These are phyloP conservation scores for Ganoderma lingzhi DNA, from an alignment of 1,284 basidiomycete species.

Conservation along the genomic window DNA sequence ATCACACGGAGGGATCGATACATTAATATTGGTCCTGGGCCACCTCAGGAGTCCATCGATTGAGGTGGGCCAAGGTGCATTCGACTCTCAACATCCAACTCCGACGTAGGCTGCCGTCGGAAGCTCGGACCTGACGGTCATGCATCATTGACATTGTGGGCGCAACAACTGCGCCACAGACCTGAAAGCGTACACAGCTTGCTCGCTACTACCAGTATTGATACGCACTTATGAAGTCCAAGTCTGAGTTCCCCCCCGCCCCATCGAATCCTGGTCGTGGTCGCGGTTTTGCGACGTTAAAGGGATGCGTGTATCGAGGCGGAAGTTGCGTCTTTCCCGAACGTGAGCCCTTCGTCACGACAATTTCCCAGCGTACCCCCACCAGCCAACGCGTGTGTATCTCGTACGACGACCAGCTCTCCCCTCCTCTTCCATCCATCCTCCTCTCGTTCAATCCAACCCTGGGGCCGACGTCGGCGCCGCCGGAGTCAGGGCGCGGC, in stretches of 20 bases:
- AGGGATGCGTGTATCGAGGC: too few relatives aligned
- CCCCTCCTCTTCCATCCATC: not conserved
- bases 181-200: not conserved
- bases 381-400: not conserved
- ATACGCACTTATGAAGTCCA: not conserved
- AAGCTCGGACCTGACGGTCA: not conserved
- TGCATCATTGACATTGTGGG: not conserved
- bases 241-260: not conserved
- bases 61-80: not conserved
- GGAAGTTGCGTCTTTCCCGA: not conserved
- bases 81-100: not conserved
- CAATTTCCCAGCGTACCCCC: too few relatives aligned
- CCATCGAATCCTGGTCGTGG: not conserved
- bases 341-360: not conserved
- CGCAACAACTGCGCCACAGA: not conserved
- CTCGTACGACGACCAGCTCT: not conserved
- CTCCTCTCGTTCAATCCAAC: slow-evolving; percentile 43
- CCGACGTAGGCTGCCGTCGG: not conserved
- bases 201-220: not conserved
- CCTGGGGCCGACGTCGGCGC: slow-evolving; percentile 41
- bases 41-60: not conserved
- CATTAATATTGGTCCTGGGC: not conserved
- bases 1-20: not conserved
- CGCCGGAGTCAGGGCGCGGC: slow-evolving; percentile 54
- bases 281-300: not conserved